A percentile compares a stretch with the other conserved stretches of the same genome.
Conservation (phyloP, 495 filamentous ascomycete genomes). For the Tuber magnatum region DNA sequence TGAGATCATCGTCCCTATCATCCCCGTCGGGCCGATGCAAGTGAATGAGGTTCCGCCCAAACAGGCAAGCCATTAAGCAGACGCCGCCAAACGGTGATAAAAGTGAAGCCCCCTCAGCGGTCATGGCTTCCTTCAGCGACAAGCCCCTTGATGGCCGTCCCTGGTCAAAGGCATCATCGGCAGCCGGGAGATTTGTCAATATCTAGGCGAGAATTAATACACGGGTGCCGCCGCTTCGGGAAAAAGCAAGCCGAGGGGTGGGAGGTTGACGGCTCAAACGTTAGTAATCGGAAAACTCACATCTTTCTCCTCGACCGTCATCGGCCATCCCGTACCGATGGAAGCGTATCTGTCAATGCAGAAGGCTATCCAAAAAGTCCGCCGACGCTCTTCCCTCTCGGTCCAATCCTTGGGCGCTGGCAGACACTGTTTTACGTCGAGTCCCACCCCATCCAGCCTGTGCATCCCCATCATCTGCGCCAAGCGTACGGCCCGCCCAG, state of each 20-base stretch:
- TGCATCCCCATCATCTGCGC: constrained; percentile 90
- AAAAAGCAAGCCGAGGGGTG: constrained; percentile 9
- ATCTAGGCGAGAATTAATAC: constrained; percentile 48
- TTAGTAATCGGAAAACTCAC: constrained; percentile 44
- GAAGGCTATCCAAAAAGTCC: constrained; percentile 93
- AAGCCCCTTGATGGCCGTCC: constrained; percentile 64
- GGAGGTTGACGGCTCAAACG: constrained; percentile 3
- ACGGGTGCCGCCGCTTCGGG: background rate
- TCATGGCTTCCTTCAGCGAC: constrained; percentile 64
- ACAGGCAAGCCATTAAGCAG: constrained; percentile 74
- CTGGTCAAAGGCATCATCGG: constrained; percentile 79
- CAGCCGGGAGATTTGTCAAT: constrained; percentile 72
- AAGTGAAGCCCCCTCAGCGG: constrained; percentile 59
- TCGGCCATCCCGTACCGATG: constrained; percentile 96
- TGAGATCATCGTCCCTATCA: constrained; percentile 78
- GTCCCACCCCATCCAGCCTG: constrained; percentile 71
- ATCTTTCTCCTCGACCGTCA: constrained; percentile 87
- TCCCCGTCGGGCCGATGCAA: constrained; percentile 81
- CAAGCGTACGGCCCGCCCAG: constrained; percentile 67
- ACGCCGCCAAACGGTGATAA: constrained; percentile 76
- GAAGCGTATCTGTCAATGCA: constrained; percentile 86
- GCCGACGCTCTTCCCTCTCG: constrained; percentile 79
- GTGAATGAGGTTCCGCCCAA: constrained; percentile 90
- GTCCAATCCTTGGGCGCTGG: constrained; percentile 84
- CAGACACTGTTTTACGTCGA: constrained; percentile 89